These are phyloP conservation scores for Lagerstroemia fauriei DNA, from an alignment of 441 rosid species.

Conservation along the genomic window DNA sequence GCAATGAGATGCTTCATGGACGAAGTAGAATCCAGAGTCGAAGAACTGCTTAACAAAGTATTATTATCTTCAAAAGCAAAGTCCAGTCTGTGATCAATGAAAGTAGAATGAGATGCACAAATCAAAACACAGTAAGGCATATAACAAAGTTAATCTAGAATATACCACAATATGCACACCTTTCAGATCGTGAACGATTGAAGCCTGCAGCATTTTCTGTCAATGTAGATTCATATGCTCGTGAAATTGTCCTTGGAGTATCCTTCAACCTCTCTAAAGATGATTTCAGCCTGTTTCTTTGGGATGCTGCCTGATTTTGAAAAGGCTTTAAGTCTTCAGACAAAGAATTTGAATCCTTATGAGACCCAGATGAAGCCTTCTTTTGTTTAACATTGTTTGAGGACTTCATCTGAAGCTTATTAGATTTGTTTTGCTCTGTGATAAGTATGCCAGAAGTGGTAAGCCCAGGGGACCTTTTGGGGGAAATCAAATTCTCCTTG, in stretches of 20 bases:
- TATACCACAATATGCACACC: constrained; percentile 39
- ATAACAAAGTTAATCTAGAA: constrained; percentile 26
- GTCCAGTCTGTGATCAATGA: constrained; percentile 49
- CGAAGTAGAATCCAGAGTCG: constrained; percentile 58
- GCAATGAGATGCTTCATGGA: constrained; percentile 97
- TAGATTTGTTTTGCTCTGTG: constrained; percentile 43
- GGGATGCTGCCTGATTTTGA: constrained; percentile 51
- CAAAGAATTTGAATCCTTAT: constrained; percentile 45
- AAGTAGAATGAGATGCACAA: constrained; percentile 18
- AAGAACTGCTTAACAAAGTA: constrained; percentile 46
- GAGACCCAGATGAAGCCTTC: constrained; percentile 51
- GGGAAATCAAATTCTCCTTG: constrained; percentile 46
- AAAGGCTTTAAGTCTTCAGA: constrained; percentile 44
- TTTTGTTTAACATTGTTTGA: constrained; percentile 43
- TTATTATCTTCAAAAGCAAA: constrained; percentile 50
- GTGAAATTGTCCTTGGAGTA: constrained; percentile 52
- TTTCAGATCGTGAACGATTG: constrained; percentile 41
- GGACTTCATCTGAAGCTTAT: constrained; percentile 45
- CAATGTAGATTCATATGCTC: constrained; percentile 34
- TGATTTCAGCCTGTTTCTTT: constrained; percentile 50
- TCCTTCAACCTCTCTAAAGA: constrained; percentile 58
- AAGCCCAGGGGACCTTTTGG: constrained; percentile 52
- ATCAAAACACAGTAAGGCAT: constrained; percentile 19
- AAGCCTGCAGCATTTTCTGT: constrained; percentile 49
- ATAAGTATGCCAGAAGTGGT: constrained; percentile 38